Percentiles rank a stretch among this genome's conserved stretches.
phyloP scores from a whole-genome alignment of 2,329 filamentous ascomycete species.

The Cercospora brassicicola region DNA sequence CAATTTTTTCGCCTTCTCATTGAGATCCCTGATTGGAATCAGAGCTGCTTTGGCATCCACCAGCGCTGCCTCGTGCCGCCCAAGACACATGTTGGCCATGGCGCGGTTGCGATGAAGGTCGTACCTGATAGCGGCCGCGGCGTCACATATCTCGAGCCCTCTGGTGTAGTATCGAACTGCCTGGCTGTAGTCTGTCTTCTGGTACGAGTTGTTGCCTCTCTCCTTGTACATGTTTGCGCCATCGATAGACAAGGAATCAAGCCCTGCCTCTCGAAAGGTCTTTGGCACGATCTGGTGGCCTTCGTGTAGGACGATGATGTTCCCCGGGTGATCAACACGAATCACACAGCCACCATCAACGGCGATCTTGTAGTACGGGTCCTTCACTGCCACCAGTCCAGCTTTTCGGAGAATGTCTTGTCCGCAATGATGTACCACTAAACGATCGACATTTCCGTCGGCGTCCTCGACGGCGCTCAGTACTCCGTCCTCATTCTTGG shows the following conservation, averaged over 20 bases:
- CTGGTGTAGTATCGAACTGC: conserved; percentile 22
- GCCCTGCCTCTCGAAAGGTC: background rate
- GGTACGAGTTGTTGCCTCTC: conserved; percentile 27
- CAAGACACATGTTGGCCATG: conserved; percentile 21
- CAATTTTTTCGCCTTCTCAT: background rate
- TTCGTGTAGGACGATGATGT: conserved; percentile 26
- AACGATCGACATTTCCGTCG: conserved; percentile 39
- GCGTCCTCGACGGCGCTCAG: conserved; percentile 39
- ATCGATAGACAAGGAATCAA: conserved; percentile 6
- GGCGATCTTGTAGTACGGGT: conserved; percentile 32
- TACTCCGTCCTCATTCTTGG: conserved; percentile 9
- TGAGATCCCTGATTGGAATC: background rate
- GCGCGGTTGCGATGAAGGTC: conserved; percentile 32
- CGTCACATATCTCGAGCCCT: conserved; percentile 12
- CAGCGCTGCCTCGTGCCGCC: conserved; percentile 25
- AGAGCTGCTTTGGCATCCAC: conserved; percentile 25
- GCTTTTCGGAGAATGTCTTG: conserved; percentile 18
- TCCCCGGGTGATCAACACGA: conserved; percentile 34
- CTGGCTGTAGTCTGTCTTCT: conserved; percentile 18
- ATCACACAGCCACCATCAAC: conserved; percentile 20
- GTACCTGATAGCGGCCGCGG: conserved; percentile 2
- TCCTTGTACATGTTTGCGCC: conserved; percentile 20
- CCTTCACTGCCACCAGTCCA: conserved; percentile 31
- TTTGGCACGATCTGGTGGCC: conserved; percentile 15
- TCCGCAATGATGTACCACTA: conserved; percentile 21